Evolutionary conservation across 495 filamentous ascomycete genomes (phyloP), one percentile per base, ranked within the genome.

Genomic region (Podospora fimiseda): DNA sequence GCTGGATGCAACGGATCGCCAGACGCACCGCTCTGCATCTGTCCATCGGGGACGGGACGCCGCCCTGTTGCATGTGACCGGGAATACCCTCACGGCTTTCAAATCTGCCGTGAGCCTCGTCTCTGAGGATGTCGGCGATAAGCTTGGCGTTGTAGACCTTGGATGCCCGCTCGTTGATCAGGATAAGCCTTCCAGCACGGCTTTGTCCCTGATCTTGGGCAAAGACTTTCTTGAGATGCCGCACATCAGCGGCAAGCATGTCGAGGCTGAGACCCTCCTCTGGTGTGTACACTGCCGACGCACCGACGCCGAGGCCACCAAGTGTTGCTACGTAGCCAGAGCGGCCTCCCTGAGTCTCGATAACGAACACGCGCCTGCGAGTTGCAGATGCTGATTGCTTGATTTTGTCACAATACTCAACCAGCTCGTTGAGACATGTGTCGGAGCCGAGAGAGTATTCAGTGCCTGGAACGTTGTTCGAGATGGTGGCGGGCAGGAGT

Each of bases 391-490:
- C 94, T 7, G 90, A 96, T 70, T 97, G 94, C 61, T 91, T 89
- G 72, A 97, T 96, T 40, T 87, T 88, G 73, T 99, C 94, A 65
- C 94, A 99, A 73, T 96, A 99, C 27, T 85, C 78, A 54, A 96
- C 88, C 15, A 99, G 76, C n/a, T 94, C 89, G 68, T 99, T 99
- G 38, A 97, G 75, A 64, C 94, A 99, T 11, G 94, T 99, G 66
- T 99, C 94, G 45, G 88, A 94, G 15, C 94, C 94, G 42, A 99
- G 79, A 0, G 90, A 95, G 72, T 95, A 99, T 70, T 99, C 94
- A 13, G 90, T 96, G 8, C 94, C 94, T 0, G 93, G 94, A 8
- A 99, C 94, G 69, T 99, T 99, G 76, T 97, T 97, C 60, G 86
- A 91, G 65, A 99, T 90, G 21, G 94, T 99, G n/a, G 94, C 94